Percentiles rank a stretch among this genome's conserved stretches.
Evolutionary conservation across 352 stramenopile species (phyloP).

Genomic region (Globisporangium recalcitrans): DNA sequence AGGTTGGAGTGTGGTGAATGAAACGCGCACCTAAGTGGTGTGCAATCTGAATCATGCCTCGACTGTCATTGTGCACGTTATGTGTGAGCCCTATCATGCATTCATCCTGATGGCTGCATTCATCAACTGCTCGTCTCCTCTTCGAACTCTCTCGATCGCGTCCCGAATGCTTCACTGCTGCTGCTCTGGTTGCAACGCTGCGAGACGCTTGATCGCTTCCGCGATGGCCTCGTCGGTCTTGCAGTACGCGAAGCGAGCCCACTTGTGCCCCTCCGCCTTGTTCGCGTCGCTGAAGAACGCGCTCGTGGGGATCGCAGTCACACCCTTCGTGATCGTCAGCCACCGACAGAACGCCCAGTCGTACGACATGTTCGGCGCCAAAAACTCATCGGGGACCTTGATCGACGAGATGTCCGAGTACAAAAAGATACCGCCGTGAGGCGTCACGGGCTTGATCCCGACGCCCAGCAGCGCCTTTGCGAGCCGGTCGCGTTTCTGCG

Average conservation of each 20-base stretch:
- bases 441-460: slow-evolving; percentile 57
- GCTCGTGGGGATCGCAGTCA: slow-evolving; percentile 89
- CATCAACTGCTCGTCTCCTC: no score
- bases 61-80: no score
- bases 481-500: slow-evolving; percentile 67
- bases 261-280: slow-evolving; percentile 59
- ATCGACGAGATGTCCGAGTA: slow-evolving; percentile 77
- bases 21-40: no score
- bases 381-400: slow-evolving; percentile 46
- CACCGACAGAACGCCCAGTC: slow-evolving; percentile 93
- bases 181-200: slow-evolving; percentile 7
- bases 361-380: slow-evolving; percentile 43
- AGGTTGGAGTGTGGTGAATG: no score
- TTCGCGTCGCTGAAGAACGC: slow-evolving; percentile 90
- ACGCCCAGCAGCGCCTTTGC: slow-evolving; percentile 42
- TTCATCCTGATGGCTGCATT: no score
- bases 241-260: slow-evolving; percentile 94
- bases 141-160: no score
- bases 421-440: slow-evolving; percentile 71
- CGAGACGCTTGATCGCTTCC: slow-evolving; percentile 76
- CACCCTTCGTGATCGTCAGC: slow-evolving; percentile 88
- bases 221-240: slow-evolving; percentile 93
- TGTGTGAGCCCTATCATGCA: no score
- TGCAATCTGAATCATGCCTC: no score
- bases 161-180: slow-evolving; percentile 1